These are phyloP conservation scores for Aspergillus quadricinctus DNA, from an alignment of 2,329 filamentous ascomycete species.

Conservation along the genomic window DNA sequence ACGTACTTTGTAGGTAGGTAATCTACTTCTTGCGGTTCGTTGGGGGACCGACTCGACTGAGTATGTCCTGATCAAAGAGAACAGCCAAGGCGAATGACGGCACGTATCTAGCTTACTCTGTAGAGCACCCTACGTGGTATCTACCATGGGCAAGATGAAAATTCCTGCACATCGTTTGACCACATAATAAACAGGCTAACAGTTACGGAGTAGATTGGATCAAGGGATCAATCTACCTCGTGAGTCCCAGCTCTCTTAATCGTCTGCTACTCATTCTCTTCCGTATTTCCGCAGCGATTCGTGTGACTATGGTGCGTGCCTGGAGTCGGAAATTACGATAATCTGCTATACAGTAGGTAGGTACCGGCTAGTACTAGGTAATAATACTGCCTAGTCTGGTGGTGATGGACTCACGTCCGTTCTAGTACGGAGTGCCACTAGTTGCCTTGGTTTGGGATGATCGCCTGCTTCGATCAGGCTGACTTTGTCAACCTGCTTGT, in stretches of 20 bases:
- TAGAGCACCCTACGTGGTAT: too few relatives aligned
- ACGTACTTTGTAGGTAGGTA: not conserved
- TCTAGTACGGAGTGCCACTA: slow-evolving; percentile 5
- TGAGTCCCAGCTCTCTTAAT: not conserved
- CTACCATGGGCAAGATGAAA: too few relatives aligned
- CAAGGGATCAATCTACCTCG: not conserved
- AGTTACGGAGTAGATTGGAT: too few relatives aligned
- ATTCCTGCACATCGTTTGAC: slow-evolving; percentile 14
- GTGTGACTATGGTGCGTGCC: not conserved
- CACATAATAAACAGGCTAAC: too few relatives aligned
- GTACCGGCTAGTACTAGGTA: slow-evolving; percentile 13
- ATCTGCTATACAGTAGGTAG: slow-evolving; percentile 14
- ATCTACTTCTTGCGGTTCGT: not conserved
- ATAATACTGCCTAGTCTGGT: slow-evolving; percentile 11
- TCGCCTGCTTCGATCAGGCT: not conserved
- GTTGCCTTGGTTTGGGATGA: slow-evolving; percentile 9
- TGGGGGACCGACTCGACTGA: too few relatives aligned
- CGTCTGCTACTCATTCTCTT: not conserved
- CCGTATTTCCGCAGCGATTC: not conserved
- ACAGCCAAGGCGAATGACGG: too few relatives aligned
- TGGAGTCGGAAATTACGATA: slow-evolving; percentile 10
- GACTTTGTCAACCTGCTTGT: not conserved
- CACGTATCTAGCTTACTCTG: too few relatives aligned
- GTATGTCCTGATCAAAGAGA: too few relatives aligned
- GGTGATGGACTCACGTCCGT: slow-evolving; percentile 12